phyloP scores from a whole-genome alignment of 1,284 basidiomycete genomes.

The Mixia osmundae region DNA sequence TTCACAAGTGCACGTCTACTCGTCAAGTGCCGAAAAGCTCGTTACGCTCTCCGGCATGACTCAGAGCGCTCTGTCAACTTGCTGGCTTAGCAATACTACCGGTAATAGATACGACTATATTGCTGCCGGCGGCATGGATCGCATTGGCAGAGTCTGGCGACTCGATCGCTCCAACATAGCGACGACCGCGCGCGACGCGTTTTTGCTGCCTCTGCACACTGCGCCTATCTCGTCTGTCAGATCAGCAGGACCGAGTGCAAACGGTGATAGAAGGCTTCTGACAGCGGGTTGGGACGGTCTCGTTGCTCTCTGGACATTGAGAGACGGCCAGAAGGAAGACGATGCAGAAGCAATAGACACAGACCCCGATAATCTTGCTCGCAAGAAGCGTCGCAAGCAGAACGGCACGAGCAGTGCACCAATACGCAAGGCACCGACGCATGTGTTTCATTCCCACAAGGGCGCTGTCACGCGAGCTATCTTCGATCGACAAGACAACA shows the following conservation, averaged over 20 bases:
- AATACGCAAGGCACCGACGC: too few relatives aligned
- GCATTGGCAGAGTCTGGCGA: conserved; percentile 28
- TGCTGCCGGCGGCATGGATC: conserved; percentile 61
- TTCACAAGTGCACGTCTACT: conserved; percentile 45
- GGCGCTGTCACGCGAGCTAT: conserved; percentile 41
- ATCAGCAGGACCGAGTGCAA: conserved; percentile 26
- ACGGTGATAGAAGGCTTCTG: conserved; percentile 33
- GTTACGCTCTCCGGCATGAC: conserved; percentile 32
- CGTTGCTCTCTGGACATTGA: conserved; percentile 41
- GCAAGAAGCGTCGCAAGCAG: conserved; percentile 8
- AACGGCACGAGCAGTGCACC: too few relatives aligned
- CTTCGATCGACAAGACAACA: conserved; percentile 23
- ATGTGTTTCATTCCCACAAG: conserved; percentile 48
- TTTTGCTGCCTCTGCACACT: conserved; percentile 46
- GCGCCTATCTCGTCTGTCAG: conserved; percentile 41
- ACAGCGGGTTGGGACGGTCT: conserved; percentile 56
- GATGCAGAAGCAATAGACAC: conserved; percentile 23
- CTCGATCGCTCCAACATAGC: not conserved
- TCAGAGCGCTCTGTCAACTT: conserved; percentile 48
- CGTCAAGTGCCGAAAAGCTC: conserved; percentile 35
- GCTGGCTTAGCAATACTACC: conserved; percentile 27
- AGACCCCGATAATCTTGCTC: conserved; percentile 16
- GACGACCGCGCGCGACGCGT: conserved; percentile 6
- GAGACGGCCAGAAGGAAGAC: conserved; percentile 36
- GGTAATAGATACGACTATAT: conserved; percentile 24